Percentiles rank a stretch among this genome's conserved stretches.
These are phyloP conservation scores for Penicillium concentricum DNA, from an alignment of 2,329 filamentous ascomycete species.

Conservation along the genomic window DNA sequence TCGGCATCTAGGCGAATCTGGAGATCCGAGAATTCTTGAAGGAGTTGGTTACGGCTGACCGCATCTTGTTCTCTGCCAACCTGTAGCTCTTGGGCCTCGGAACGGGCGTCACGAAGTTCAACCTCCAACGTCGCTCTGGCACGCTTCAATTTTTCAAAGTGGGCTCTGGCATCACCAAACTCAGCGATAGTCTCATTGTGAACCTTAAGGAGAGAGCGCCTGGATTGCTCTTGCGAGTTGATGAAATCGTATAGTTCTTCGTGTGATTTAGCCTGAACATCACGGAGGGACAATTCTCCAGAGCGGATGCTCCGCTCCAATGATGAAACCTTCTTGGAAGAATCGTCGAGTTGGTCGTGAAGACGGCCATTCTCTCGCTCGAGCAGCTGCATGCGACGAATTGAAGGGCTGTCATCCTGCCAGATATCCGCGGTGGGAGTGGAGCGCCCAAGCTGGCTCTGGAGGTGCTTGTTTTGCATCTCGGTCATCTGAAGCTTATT, in stretches of 20 bases:
- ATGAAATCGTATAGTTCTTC: constrained; percentile 91
- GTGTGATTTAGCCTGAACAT: constrained; percentile 89
- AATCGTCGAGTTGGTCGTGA: constrained; percentile 93
- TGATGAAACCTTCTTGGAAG: constrained; percentile 83
- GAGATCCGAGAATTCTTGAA: constrained; percentile 89
- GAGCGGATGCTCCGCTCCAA: constrained; percentile 83
- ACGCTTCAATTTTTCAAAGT: constrained; percentile 84
- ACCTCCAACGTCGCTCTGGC: constrained; percentile 77
- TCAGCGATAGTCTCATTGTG: constrained; percentile 85
- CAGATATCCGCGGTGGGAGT: constrained; percentile 61
- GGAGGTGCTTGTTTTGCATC: constrained; percentile 92
- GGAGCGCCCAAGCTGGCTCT: constrained; percentile 75
- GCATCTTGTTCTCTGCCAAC: constrained; percentile 81
- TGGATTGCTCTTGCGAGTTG: constrained; percentile 87
- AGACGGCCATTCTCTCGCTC: constrained; percentile 88
- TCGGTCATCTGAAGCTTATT: constrained; percentile 91
- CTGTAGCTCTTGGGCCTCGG: constrained; percentile 78
- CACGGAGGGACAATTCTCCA: constrained; percentile 82
- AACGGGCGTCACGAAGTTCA: constrained; percentile 78
- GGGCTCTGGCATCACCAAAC: constrained; percentile 78
- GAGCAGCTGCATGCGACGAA: constrained; percentile 81
- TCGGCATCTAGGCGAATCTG: constrained; percentile 92
- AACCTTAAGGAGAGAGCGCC: constrained; percentile 74
- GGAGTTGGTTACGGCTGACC: constrained; percentile 79
- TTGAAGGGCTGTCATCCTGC: constrained; percentile 74